phyloP scores from a whole-genome alignment of 257 asterid genomes.

The Solanum tacnaense region DNA sequence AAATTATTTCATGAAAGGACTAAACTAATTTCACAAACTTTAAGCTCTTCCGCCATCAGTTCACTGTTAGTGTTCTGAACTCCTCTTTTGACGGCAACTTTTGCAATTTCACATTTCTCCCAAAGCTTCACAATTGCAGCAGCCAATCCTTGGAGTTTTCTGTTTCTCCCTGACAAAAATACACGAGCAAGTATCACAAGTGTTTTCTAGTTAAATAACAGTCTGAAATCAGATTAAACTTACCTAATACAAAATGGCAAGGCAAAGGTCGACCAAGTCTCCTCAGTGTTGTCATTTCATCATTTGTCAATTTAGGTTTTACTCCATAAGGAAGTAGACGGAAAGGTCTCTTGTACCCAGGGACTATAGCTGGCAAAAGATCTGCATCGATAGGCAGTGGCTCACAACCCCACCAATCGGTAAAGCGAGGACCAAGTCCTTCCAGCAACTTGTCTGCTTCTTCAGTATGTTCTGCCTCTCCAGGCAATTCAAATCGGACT shows the following conservation, averaged over 20 bases:
- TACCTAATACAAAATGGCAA: constrained; percentile 91
- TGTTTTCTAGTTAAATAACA: neutral
- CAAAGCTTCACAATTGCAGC: constrained; percentile 84
- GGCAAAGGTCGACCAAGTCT: constrained; percentile 94
- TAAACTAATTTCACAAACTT: constrained; percentile 41
- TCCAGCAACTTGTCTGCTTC: constrained; percentile 67
- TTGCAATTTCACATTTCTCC: constrained; percentile 99
- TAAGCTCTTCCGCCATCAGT: constrained; percentile 95
- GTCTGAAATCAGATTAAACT: constrained; percentile 6
- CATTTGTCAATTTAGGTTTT: constrained; percentile 73
- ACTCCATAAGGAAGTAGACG: constrained; percentile 94
- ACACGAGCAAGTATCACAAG: constrained; percentile 1
- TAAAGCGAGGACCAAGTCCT: constrained; percentile 94
- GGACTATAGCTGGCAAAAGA: constrained; percentile 82
- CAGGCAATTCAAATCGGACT: constrained; percentile 89
- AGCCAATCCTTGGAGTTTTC: constrained; percentile 90
- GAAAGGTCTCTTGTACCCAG: constrained; percentile 75
- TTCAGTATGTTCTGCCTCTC: constrained; percentile 75
- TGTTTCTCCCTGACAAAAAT: constrained; percentile 66
- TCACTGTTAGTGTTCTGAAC: constrained; percentile 83
- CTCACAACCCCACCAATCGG: constrained; percentile 95
- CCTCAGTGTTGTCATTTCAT: constrained; percentile 74
- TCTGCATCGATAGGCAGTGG: constrained; percentile 97
- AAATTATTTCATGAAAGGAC: neutral
- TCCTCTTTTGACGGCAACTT: constrained; percentile 91